phyloP scores from a whole-genome alignment of 2,329 filamentous ascomycete species.

The Calonectria pseudoreteaudii region DNA sequence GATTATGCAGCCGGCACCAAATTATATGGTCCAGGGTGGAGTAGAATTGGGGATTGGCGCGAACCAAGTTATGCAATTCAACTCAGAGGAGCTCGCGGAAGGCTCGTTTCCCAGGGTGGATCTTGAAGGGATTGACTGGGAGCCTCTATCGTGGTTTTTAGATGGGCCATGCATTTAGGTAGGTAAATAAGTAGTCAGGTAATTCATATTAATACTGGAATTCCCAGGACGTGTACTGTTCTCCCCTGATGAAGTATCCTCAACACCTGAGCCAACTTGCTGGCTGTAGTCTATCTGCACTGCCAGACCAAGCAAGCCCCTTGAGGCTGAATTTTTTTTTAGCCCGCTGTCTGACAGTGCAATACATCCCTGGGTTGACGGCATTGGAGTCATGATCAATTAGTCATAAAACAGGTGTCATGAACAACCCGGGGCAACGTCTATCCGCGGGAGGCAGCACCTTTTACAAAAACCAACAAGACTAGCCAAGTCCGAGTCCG shows the following conservation, averaged over 20 bases:
- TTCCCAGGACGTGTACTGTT: background rate
- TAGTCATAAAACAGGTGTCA: background rate
- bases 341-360: background rate
- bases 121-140: background rate
- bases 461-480: background rate
- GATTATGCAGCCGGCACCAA: background rate
- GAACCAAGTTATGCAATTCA: background rate
- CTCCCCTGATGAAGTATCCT: background rate
- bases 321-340: no score
- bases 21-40: background rate
- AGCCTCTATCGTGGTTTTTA: slow-evolving; percentile 1
- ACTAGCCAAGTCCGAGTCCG: background rate
- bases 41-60: background rate
- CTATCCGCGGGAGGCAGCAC: background rate
- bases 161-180: background rate
- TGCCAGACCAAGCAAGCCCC: no score
- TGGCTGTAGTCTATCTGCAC: background rate
- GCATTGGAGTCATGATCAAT: background rate
- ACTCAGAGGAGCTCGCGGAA: background rate
- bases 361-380: no score
- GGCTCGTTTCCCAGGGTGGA: background rate
- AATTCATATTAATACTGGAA: background rate
- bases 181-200: no score
- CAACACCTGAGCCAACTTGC: background rate
- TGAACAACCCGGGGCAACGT: background rate